phyloP scores from a whole-genome alignment of 495 filamentous ascomycete genomes.

The Bombardia bombarda region DNA sequence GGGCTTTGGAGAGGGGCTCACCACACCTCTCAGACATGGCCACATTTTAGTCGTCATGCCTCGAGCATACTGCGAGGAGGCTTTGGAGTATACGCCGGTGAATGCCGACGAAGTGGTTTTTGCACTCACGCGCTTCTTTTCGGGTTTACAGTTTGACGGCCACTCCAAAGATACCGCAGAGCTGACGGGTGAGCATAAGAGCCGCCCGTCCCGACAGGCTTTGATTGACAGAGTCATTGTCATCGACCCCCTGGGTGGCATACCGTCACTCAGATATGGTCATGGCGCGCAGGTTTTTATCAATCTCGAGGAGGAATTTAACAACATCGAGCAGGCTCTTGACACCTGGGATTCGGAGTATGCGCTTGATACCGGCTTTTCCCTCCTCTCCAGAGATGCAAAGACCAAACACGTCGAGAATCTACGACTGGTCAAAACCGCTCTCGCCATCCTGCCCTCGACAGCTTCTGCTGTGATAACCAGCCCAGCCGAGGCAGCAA shows the following conservation, averaged over 20 bases:
- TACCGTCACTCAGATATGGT: slow-evolving; percentile 59
- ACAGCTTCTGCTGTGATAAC: slow-evolving; percentile 83
- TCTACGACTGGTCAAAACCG: slow-evolving; percentile 56
- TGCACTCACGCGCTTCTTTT: slow-evolving; percentile 64
- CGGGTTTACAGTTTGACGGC: slow-evolving; percentile 42
- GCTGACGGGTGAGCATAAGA: slow-evolving; percentile 20
- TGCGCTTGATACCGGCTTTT: no score
- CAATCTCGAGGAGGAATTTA: slow-evolving; percentile 89
- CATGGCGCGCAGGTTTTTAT: slow-evolving; percentile 80
- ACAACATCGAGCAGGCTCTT: slow-evolving; percentile 56
- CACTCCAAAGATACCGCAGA: background rate
- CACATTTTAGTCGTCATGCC: slow-evolving; percentile 72
- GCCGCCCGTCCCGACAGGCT: slow-evolving; percentile 42
- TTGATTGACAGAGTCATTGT: slow-evolving; percentile 81
- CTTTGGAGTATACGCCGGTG: slow-evolving; percentile 45
- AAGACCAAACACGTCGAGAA: slow-evolving; percentile 54
- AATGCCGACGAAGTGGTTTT: slow-evolving; percentile 61
- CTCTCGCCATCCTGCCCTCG: slow-evolving; percentile 71
- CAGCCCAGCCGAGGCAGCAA: slow-evolving; percentile 74
- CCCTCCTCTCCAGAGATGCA: no score
- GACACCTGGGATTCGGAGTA: no score
- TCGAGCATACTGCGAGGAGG: slow-evolving; percentile 56
- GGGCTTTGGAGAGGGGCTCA: slow-evolving; percentile 47
- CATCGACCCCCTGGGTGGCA: slow-evolving; percentile 81
- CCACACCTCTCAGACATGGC: slow-evolving; percentile 62